Percentiles rank a stretch among this genome's conserved stretches.
These are phyloP conservation scores for Sclerotinia borealis DNA, from an alignment of 2,329 filamentous ascomycete genomes.

Conservation along the genomic window DNA sequence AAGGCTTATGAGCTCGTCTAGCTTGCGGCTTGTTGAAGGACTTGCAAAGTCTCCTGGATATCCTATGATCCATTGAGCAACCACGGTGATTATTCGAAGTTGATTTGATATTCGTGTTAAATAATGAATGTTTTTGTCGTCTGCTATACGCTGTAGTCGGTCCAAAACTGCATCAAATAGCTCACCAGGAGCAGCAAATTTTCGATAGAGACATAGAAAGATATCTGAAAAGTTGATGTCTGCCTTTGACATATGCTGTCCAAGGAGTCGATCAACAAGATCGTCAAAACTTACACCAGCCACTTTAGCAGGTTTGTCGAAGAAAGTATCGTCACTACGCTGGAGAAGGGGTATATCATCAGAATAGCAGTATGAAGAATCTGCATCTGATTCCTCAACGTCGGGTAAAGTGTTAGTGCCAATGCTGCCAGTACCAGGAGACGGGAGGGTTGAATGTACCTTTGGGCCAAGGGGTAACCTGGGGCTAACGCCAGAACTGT, in stretches of 20 bases:
- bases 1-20: constrained; percentile 69
- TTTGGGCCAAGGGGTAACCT: constrained; percentile 14
- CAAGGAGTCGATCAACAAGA: constrained; percentile 79
- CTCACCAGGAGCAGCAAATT: constrained; percentile 77
- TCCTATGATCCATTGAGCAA: constrained; percentile 81
- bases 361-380: constrained; percentile 60
- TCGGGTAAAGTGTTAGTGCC: constrained; percentile 28
- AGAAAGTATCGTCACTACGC: constrained; percentile 57
- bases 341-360: constrained; percentile 63
- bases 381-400: constrained; percentile 61
- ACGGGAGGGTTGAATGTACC: constrained; percentile 21
- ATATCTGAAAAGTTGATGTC: constrained; percentile 84
- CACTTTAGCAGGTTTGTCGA: constrained; percentile 46
- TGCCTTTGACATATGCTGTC: constrained; percentile 74
- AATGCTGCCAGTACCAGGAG: constrained; percentile 17
- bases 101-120: constrained; percentile 76
- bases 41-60: constrained; percentile 94
- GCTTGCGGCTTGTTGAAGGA: constrained; percentile 61
- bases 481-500: constrained; percentile 18
- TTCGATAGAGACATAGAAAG: constrained; percentile 89
- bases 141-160: constrained; percentile 64
- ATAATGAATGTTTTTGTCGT: constrained; percentile 60
- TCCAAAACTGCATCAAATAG: constrained; percentile 73
- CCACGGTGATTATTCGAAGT: constrained; percentile 72
- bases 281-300: constrained; percentile 58